Conservation (phyloP, 2,329 filamentous ascomycete species). For the Chaetomiaceae sp. region DNA sequence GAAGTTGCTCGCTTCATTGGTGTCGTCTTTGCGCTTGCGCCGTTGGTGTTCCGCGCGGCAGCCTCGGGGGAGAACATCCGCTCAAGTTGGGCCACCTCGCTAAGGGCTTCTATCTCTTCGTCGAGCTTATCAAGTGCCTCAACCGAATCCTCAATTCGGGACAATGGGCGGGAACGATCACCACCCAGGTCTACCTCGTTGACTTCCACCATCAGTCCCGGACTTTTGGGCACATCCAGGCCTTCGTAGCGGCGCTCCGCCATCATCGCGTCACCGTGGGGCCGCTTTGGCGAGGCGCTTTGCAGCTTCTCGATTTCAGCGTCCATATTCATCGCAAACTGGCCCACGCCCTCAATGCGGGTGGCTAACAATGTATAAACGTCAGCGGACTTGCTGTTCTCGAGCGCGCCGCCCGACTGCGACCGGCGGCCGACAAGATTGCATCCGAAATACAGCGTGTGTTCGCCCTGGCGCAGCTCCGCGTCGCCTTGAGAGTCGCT, state of each 20-base stretch:
- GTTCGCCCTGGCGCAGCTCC: conserved; percentile 20
- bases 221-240: conserved; percentile 2
- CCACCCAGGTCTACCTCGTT: conserved; percentile 13
- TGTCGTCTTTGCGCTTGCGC: conserved; percentile 10
- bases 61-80: conserved; percentile 33
- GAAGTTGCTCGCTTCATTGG: conserved; percentile 21
- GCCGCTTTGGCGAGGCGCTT: background rate
- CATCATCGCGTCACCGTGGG: background rate
- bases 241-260: conserved; percentile 7
- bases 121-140: conserved; percentile 59
- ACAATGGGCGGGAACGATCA: conserved; percentile 25
- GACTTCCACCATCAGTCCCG: conserved; percentile 10
- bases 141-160: conserved; percentile 60
- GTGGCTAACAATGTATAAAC: conserved; percentile 47
- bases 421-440: conserved; percentile 44
- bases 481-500: conserved; percentile 17
- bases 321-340: conserved; percentile 1
- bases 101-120: conserved; percentile 55
- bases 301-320: conserved; percentile 7
- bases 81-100: conserved; percentile 36
- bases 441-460: conserved; percentile 46
- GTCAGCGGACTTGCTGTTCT: conserved; percentile 31
- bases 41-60: conserved; percentile 17
- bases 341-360: conserved; percentile 32
- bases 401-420: conserved; percentile 24